A percentile compares a stretch with the other conserved stretches of the same genome.
Conservation (phyloP, 768 basidiomycete genomes). For the Phanerodontia chrysosporium region DNA sequence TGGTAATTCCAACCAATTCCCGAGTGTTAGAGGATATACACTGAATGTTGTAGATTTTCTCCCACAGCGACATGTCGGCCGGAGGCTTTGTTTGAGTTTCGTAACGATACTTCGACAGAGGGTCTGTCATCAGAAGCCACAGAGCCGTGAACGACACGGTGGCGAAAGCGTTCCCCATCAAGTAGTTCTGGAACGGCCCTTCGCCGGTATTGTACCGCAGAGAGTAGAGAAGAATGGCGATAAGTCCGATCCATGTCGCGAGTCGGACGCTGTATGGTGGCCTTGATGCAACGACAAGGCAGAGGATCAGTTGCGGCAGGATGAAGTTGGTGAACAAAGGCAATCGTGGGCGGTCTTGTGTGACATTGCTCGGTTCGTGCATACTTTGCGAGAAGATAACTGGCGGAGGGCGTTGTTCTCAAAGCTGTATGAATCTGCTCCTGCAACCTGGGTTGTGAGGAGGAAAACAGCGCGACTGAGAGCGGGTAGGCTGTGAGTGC, state of each 20-base stretch:
- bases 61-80: background rate
- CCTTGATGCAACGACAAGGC: background rate
- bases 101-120: background rate
- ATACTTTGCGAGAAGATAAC: no score
- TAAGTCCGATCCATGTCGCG: background rate
- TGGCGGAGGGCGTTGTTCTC: no score
- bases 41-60: constrained; percentile 4
- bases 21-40: constrained; percentile 11
- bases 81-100: background rate
- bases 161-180: background rate
- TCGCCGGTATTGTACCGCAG: background rate
- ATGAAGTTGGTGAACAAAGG: background rate
- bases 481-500: no score
- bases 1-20: constrained; percentile 18
- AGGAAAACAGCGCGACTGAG: no score
- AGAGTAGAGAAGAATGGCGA: background rate
- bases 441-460: no score
- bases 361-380: no score
- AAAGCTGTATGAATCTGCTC: no score
- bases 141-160: background rate
- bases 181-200: background rate
- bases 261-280: background rate
- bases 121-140: background rate
- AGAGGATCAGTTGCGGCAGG: background rate
- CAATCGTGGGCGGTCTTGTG: background rate